Percentiles rank a stretch among this genome's conserved stretches.
phyloP scores from a whole-genome alignment of 2,329 filamentous ascomycete species.

The Parascedosporium putredinis region DNA sequence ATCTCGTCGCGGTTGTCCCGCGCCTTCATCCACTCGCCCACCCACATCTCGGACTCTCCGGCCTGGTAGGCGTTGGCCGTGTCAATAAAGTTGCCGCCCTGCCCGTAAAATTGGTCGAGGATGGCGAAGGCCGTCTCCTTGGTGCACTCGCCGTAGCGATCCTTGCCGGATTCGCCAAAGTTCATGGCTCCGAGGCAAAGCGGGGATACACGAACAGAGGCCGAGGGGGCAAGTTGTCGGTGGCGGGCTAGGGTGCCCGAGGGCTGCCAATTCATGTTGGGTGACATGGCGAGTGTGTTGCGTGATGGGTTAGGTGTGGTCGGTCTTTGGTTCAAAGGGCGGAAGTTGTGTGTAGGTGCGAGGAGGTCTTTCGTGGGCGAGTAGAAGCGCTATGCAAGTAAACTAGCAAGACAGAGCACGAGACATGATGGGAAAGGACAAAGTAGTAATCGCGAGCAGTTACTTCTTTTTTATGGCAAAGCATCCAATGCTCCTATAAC shows the following conservation, averaged over 20 bases:
- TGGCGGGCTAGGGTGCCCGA: constrained; percentile 14
- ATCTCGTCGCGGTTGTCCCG: constrained; percentile 34
- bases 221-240: constrained; percentile 14
- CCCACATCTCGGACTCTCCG: constrained; percentile 37
- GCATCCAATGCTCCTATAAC: too few species aligned
- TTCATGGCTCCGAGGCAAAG: constrained; percentile 17
- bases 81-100: constrained; percentile 54
- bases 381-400: too few species aligned
- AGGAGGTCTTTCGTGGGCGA: too few species aligned
- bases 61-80: constrained; percentile 40
- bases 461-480: too few species aligned
- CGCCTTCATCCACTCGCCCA: constrained; percentile 39
- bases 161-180: constrained; percentile 15
- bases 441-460: too few species aligned
- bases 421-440: too few species aligned
- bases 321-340: neutral
- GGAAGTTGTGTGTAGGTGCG: neutral
- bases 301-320: too few species aligned
- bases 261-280: constrained; percentile 8
- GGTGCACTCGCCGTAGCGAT: constrained; percentile 12
- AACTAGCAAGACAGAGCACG: too few species aligned
- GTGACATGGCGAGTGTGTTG: neutral
- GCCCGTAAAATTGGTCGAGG: constrained; percentile 41
- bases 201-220: constrained; percentile 15
- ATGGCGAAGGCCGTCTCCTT: constrained; percentile 44